phyloP scores from a whole-genome alignment of 225 moss, liverwort and hornwort species.

The Pleurozium schreberi region DNA sequence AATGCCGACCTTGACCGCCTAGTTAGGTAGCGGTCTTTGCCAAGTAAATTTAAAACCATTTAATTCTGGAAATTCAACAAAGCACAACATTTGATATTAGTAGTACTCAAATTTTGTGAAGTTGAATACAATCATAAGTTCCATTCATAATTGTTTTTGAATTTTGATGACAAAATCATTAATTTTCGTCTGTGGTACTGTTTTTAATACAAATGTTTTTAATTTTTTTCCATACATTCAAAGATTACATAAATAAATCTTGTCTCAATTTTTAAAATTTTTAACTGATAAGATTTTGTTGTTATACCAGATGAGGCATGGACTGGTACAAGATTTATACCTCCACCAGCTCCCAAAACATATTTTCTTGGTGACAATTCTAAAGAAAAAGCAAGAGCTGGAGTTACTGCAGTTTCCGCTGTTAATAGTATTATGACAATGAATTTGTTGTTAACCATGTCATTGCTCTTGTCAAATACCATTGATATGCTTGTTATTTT shows the following conservation, averaged over 20 bases:
- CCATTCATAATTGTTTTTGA: neutral
- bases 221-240: too few relatives aligned
- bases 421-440: neutral
- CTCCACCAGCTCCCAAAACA: constrained; percentile 5
- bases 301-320: neutral
- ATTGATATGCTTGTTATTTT: neutral
- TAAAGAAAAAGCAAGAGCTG: neutral
- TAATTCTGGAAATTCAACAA: too few relatives aligned
- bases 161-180: neutral
- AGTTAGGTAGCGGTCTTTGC: neutral
- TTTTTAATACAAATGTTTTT: too few relatives aligned
- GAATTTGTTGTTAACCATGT: neutral
- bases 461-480: neutral
- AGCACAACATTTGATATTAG: too few relatives aligned
- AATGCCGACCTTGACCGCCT: neutral
- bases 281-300: neutral
- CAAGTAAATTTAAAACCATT: neutral
- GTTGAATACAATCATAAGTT: neutral
- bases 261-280: neutral
- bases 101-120: neutral
- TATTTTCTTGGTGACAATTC: neutral
- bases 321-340: neutral
- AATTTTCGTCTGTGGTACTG: neutral
- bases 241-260: neutral
- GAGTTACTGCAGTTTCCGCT: neutral